Base-by-base conservation (phyloP, 2,329 filamentous ascomycete genomes). In the Monilinia fructicola region DNA sequence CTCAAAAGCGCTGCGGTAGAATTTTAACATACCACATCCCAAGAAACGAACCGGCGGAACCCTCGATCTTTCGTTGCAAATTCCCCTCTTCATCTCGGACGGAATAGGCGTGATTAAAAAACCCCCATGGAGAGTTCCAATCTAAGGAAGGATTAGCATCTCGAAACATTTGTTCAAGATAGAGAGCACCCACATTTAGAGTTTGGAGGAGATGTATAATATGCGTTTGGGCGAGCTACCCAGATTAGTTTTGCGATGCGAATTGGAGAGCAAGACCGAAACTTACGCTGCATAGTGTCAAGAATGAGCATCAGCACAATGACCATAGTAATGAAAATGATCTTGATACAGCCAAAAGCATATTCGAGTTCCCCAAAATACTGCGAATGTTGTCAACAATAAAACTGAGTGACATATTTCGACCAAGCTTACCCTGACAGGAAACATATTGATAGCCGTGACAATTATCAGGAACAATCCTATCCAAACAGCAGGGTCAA, bases 401-500 rank as follows among this genome's bases (percentile, higher is more conserved):
- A 53, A 18, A 14, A 21, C 46, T 26, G 14, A 10, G 38, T 4
- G 10, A 59, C 26, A 0, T 21, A 3, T 23, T 7, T 42, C 3
- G 7, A 26, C 9, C n/a, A 54, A 18, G 59, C 73, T 35, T 70
- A 78, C 78, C 66, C 73, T 77, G 18, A 78, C 78, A 11, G 78
- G 77, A 52, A 78, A 72, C 71, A 79, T 74, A 64, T 79, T 79
- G 64, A 78, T 73, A 9, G 69, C 67, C 12, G 75, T 71, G 11
- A 77, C 77, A 4, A 78, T 67, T n/a, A 78, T 71, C 31, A 79
- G 66, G 64, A 79, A 78, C 9, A 78, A 69, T 1, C 74, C 70
- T 54, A 79, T 78, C 78, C 78, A 79, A 28, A 79, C 74, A 3
- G 77, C 77, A 64, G 75, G 73, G 64, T 78, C 77, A 21, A 78